Conservation (phyloP, 2,329 filamentous ascomycete genomes). For the Botrytis medusae region DNA sequence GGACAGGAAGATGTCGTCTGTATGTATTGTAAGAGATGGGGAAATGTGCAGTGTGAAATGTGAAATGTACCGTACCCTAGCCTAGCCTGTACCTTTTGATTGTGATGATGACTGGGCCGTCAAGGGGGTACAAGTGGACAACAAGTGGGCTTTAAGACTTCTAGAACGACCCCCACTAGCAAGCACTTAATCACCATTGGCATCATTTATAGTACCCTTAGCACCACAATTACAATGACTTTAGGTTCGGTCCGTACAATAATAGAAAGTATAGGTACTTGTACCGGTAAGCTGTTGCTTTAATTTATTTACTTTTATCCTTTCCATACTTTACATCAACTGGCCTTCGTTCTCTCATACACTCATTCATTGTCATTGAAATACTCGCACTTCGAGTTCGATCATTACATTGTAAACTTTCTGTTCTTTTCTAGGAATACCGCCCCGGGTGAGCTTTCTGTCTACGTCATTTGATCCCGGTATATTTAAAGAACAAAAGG, state of each 20-base stretch:
- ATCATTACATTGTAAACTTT: neutral
- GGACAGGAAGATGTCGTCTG: neutral
- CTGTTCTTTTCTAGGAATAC: neutral
- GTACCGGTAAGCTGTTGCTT: neutral
- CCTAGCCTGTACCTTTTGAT: no score
- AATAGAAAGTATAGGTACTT: neutral
- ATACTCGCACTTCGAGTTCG: neutral
- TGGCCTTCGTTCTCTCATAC: neutral
- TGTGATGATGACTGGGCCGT: neutral
- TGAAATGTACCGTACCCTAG: no score
- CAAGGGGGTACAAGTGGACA: neutral
- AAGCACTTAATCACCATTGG: neutral
- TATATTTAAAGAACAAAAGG: neutral
- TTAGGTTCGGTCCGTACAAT: neutral
- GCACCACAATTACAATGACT: neutral
- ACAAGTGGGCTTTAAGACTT: neutral
- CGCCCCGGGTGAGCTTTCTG: neutral
- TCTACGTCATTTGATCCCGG: constrained; percentile 18
- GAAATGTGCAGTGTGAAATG: neutral
- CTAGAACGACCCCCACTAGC: neutral
- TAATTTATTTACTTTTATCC: neutral
- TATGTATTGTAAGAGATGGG: neutral
- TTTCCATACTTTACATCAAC: neutral
- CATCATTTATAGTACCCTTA: neutral
- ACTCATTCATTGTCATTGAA: neutral